Conservation (phyloP, 768 basidiomycete genomes). For the Lactifluus subvellereus region DNA sequence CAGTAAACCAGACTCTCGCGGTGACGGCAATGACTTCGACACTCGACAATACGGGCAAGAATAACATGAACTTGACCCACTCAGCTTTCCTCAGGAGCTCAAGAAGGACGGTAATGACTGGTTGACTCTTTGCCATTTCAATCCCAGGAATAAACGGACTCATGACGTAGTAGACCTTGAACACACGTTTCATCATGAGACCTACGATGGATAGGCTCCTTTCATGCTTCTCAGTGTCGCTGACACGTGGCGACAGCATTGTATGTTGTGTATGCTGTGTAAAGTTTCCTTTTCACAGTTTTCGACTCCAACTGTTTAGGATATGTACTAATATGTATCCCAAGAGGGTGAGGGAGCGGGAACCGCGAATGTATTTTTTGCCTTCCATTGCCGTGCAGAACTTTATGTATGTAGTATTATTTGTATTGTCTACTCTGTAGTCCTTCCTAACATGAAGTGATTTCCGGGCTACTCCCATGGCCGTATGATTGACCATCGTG, state of each 20-base stretch:
- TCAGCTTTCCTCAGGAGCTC: slow-evolving; percentile 45
- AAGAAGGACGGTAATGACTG: slow-evolving; percentile 80
- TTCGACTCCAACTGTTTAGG: slow-evolving; percentile 7
- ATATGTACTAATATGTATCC: slow-evolving; percentile 8
- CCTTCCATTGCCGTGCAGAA: too few species aligned
- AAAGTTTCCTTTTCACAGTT: slow-evolving; percentile 38
- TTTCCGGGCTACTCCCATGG: too few species aligned
- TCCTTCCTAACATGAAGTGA: too few species aligned
- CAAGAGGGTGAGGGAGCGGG: neutral
- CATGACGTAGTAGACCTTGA: slow-evolving; percentile 68
- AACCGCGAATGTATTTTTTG: slow-evolving; percentile 9
- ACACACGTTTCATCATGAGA: slow-evolving; percentile 88
- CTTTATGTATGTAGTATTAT: too few species aligned
- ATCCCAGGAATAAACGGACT: slow-evolving; percentile 68
- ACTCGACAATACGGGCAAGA: too few species aligned
- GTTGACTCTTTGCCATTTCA: slow-evolving; percentile 65
- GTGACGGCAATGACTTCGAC: too few species aligned
- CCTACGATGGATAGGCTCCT: slow-evolving; percentile 40
- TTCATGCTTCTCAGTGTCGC: neutral
- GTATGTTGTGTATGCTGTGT: slow-evolving; percentile 65
- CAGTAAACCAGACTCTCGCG: too few species aligned
- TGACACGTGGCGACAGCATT: slow-evolving; percentile 40
- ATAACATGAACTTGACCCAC: slow-evolving; percentile 39
- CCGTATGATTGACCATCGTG: too few species aligned
- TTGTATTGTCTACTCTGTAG: too few species aligned